These are phyloP conservation scores for Capsicum rhomboideum DNA, from an alignment of 257 asterid species.

Conservation along the genomic window DNA sequence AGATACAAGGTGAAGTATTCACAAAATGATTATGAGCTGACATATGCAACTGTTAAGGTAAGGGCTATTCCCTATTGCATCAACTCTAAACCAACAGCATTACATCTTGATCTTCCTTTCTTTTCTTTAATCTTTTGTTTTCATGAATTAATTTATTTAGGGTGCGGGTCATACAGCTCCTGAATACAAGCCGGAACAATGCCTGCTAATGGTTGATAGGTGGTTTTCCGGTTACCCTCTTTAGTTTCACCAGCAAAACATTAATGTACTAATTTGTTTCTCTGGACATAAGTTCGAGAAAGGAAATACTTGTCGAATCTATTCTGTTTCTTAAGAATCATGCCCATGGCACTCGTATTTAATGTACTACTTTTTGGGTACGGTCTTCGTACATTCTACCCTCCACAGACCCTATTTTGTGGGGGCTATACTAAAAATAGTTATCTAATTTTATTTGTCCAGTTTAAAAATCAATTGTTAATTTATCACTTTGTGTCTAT, in stretches of 20 bases:
- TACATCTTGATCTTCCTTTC: neutral
- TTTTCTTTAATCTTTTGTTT: neutral
- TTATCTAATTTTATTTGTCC: too few species aligned
- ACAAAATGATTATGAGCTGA: constrained; percentile 12
- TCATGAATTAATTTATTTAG: neutral
- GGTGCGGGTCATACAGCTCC: neutral
- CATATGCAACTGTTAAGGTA: constrained; percentile 38
- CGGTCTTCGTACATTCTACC: too few species aligned
- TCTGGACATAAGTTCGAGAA: neutral
- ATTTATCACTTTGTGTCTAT: too few species aligned
- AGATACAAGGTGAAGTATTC: constrained; percentile 4
- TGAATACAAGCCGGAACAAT: constrained; percentile 2
- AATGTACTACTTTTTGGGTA: too few species aligned
- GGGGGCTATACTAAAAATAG: too few species aligned
- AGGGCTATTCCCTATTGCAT: neutral
- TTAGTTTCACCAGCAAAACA: neutral
- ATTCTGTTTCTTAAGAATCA: too few species aligned
- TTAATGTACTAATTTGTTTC: neutral
- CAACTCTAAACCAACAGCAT: neutral
- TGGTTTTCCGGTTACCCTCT: neutral
- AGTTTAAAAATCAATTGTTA: too few species aligned
- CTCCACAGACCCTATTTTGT: too few species aligned
- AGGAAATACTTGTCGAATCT: too few species aligned
- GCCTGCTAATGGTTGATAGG: neutral
- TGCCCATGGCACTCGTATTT: neutral